phyloP scores from a whole-genome alignment of 2,329 filamentous ascomycete genomes.

The Knoxdaviesia capensis region DNA sequence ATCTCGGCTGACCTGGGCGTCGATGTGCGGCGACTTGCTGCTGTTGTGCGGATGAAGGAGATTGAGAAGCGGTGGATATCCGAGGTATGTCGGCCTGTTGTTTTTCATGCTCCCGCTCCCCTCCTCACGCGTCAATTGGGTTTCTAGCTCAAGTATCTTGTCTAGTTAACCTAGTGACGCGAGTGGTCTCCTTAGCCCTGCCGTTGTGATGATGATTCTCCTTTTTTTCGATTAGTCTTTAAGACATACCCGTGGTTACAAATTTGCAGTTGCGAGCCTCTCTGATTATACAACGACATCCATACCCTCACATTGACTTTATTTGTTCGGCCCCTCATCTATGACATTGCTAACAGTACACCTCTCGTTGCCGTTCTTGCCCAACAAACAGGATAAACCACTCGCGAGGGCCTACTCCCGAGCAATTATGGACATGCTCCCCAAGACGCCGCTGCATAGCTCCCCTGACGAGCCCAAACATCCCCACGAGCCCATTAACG shows the following conservation, averaged over 20 bases:
- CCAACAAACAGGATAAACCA: constrained; percentile 42
- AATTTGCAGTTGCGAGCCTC: constrained; percentile 49
- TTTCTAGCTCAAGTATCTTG: too few relatives aligned
- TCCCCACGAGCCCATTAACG: constrained; percentile 41
- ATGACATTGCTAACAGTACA: too few relatives aligned
- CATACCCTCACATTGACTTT: constrained; percentile 5
- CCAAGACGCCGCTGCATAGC: constrained; percentile 29
- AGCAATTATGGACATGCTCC: constrained; percentile 64
- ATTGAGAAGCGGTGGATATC: constrained; percentile 60
- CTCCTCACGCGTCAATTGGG: not conserved
- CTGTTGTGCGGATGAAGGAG: constrained; percentile 69
- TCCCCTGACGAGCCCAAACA: not conserved
- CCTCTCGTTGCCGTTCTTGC: not conserved
- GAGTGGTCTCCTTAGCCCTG: constrained; percentile 4
- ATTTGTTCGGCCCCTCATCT: constrained; percentile 1
- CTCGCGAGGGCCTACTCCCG: constrained; percentile 58
- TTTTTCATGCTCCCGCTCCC: constrained; percentile 1
- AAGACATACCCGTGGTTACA: constrained; percentile 92
- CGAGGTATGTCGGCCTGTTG: constrained; percentile 39
- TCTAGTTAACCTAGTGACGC: too few relatives aligned
- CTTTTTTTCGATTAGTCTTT: constrained; percentile 97
- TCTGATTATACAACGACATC: constrained; percentile 30
- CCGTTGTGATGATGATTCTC: constrained; percentile 29
- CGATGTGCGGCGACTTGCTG: constrained; percentile 67
- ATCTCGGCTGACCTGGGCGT: constrained; percentile 62